phyloP scores from a whole-genome alignment of 345 rosid genomes.

The Salix suchowensis region DNA sequence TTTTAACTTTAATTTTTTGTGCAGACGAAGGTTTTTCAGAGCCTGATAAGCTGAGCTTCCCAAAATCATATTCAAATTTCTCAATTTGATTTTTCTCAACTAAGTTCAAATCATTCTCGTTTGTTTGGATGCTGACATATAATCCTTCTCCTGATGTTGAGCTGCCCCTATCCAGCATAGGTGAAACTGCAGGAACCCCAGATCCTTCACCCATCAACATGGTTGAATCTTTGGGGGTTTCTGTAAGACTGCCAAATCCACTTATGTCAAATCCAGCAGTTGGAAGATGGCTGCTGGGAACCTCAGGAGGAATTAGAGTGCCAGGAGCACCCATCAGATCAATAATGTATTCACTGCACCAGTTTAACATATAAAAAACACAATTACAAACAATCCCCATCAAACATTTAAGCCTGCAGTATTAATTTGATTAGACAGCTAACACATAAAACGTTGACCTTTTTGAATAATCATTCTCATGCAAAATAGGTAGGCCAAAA shows the following conservation, averaged over 20 bases:
- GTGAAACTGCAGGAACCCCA: slow-evolving; percentile 28
- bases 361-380: slow-evolving; percentile 21
- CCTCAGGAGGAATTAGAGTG: slow-evolving; percentile 80
- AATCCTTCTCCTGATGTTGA: slow-evolving; percentile 30
- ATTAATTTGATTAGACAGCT: slow-evolving; percentile 3
- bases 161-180: slow-evolving; percentile 19
- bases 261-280: slow-evolving; percentile 45
- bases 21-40: slow-evolving; percentile 51
- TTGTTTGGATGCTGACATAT: slow-evolving; percentile 33
- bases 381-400: slow-evolving; percentile 5
- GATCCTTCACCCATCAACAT: slow-evolving; percentile 35
- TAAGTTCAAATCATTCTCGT: slow-evolving; percentile 27
- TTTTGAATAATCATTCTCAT: neutral
- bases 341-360: slow-evolving; percentile 82
- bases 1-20: slow-evolving; percentile 74
- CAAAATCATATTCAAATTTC: slow-evolving; percentile 61
- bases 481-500: neutral
- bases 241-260: slow-evolving; percentile 41
- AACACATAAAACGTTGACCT: neutral
- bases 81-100: slow-evolving; percentile 49
- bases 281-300: slow-evolving; percentile 62
- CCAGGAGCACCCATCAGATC: slow-evolving; percentile 99
- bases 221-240: slow-evolving; percentile 26
- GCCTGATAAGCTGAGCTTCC: slow-evolving; percentile 44
- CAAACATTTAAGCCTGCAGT: slow-evolving; percentile 4